These are phyloP conservation scores for Exophiala sp. DNA, from an alignment of 2,329 filamentous ascomycete genomes.

Conservation along the genomic window DNA sequence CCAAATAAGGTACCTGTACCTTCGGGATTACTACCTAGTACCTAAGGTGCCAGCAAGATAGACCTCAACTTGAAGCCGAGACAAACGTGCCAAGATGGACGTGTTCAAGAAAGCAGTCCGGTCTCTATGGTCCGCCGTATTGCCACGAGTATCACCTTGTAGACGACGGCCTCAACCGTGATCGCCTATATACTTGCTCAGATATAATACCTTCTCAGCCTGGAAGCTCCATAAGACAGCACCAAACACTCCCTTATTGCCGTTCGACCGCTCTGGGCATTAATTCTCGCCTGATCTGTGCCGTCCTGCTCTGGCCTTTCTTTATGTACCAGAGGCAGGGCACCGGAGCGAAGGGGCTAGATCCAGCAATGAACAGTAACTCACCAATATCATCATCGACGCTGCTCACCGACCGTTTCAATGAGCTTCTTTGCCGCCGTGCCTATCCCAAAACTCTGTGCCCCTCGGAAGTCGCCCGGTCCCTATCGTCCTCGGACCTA, in stretches of 20 bases:
- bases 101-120: background rate
- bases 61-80: background rate
- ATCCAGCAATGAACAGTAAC: background rate
- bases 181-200: too few relatives aligned
- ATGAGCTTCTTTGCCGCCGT: constrained; percentile 32
- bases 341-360: too few relatives aligned
- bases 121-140: too few relatives aligned
- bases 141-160: too few relatives aligned
- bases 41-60: background rate
- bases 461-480: constrained; percentile 48
- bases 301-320: too few relatives aligned
- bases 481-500: constrained; percentile 40
- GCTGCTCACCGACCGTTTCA: constrained; percentile 21
- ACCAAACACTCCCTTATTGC: too few relatives aligned
- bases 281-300: too few relatives aligned
- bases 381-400: background rate
- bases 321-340: background rate
- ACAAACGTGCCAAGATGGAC: constrained; percentile 3
- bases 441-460: constrained; percentile 48
- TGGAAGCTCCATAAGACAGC: too few relatives aligned
- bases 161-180: too few relatives aligned
- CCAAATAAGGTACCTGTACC: background rate
- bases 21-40: background rate
- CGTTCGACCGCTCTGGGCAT: too few relatives aligned
- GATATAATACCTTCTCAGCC: too few relatives aligned